These are phyloP conservation scores for Suhomyces prunicola DNA, from an alignment of 805 yeast species.

Conservation along the genomic window DNA sequence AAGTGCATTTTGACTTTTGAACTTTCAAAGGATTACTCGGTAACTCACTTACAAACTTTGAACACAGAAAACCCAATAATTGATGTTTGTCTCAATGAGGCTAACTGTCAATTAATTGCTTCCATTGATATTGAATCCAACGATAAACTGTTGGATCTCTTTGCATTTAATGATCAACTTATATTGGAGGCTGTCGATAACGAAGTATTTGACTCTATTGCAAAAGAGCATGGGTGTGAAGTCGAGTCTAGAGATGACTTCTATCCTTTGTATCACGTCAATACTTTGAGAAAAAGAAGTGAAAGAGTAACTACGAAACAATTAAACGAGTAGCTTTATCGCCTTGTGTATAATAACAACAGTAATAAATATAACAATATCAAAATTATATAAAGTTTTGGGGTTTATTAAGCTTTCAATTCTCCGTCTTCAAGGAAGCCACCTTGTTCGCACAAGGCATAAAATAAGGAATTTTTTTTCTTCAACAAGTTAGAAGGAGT, in stretches of 20 bases:
- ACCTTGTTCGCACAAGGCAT: conserved; percentile 77
- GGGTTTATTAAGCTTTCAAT: neutral
- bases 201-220: conserved; percentile 20
- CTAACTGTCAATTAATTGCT: conserved; percentile 19
- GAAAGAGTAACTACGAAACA: conserved; percentile 24
- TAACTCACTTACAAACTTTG: conserved; percentile 30
- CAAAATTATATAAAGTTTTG: neutral
- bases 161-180: conserved; percentile 15
- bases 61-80: conserved; percentile 22
- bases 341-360: neutral
- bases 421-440: conserved; percentile 46
- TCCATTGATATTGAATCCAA: conserved; percentile 31
- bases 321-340: neutral
- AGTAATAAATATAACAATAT: neutral
- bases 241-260: conserved; percentile 36
- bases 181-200: conserved; percentile 11
- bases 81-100: conserved; percentile 23
- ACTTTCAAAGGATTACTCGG: conserved; percentile 20
- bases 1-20: conserved; percentile 41
- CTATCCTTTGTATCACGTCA: conserved; percentile 48
- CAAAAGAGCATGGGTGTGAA: conserved; percentile 26
- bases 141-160: conserved; percentile 23
- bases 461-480: conserved; percentile 67
- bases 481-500: conserved; percentile 65
- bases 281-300: conserved; percentile 57